phyloP scores from a whole-genome alignment of 108 stramenopile species.

The Cyclostephanos tholiformis region DNA sequence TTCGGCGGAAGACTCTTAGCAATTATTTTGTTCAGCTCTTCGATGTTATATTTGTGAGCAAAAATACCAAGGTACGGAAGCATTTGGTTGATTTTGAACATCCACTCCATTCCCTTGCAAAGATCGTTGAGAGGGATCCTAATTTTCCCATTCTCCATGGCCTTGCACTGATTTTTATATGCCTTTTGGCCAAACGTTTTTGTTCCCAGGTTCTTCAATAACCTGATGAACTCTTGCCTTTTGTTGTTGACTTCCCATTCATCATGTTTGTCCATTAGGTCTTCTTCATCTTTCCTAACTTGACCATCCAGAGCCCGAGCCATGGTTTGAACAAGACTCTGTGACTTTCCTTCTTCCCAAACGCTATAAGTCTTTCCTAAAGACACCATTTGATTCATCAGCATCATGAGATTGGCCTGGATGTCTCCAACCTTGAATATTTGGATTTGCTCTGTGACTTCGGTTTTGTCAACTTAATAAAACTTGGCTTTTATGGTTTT shows the following conservation, averaged over 20 bases:
- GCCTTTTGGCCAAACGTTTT: constrained; percentile 2
- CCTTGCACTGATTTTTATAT: background rate
- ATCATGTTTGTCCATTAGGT: background rate
- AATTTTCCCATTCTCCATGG: background rate
- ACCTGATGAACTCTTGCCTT: background rate
- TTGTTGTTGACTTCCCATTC: background rate
- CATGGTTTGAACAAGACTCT: background rate
- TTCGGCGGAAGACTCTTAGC: too few species aligned
- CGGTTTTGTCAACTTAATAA: too few species aligned
- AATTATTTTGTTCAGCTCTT: background rate
- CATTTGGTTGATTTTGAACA: constrained; percentile 11
- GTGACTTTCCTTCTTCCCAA: background rate
- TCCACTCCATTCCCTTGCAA: background rate
- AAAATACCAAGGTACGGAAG: background rate
- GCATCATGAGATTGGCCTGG: too few species aligned
- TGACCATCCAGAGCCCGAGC: too few species aligned
- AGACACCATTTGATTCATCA: constrained; percentile 1
- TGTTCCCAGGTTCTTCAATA: background rate
- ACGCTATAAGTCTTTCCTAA: background rate
- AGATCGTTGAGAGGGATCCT: background rate
- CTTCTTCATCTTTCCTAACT: background rate
- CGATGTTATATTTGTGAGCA: background rate
- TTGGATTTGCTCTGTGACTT: too few species aligned
- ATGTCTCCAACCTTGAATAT: too few species aligned
- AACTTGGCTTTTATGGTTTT: too few species aligned